Percentiles rank a stretch among this genome's conserved stretches.
These are phyloP conservation scores for Pestalotiopsis sp. DNA, from an alignment of 2,329 filamentous ascomycete species.

Conservation along the genomic window DNA sequence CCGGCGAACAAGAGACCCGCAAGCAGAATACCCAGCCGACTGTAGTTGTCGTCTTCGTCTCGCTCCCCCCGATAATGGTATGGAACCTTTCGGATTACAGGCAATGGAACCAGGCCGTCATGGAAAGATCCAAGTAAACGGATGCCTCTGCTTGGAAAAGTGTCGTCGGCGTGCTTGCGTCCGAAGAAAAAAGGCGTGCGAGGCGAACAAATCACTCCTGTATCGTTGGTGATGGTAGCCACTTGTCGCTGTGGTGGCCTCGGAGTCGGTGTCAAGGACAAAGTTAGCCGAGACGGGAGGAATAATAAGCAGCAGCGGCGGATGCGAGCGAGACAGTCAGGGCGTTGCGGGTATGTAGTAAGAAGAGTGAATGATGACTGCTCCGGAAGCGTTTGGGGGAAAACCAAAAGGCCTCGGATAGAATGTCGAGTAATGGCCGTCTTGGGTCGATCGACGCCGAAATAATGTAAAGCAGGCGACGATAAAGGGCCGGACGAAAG, in stretches of 20 bases:
- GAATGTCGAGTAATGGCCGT: neutral
- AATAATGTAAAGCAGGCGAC: neutral
- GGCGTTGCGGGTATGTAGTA: neutral
- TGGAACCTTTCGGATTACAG: neutral
- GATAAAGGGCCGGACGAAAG: conserved; percentile 12
- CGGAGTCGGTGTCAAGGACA: neutral
- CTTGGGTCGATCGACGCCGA: neutral
- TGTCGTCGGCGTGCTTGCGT: neutral
- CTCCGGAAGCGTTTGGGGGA: neutral
- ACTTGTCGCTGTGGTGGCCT: neutral
- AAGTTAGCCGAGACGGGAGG: neutral
- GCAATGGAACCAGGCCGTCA: conserved; percentile 13
- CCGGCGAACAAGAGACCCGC: neutral
- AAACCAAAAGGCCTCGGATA: neutral
- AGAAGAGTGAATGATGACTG: neutral
- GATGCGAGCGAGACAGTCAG: neutral
- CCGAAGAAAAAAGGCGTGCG: neutral
- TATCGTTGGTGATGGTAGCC: neutral
- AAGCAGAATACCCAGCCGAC: conserved; percentile 5
- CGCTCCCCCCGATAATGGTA: conserved; percentile 28
- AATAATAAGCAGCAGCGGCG: neutral
- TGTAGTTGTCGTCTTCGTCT: conserved; percentile 7
- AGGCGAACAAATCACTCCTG: neutral
- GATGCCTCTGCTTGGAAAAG: neutral
- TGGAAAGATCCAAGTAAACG: neutral